phyloP scores from a whole-genome alignment of 106 monocot species.

The Cymbidium sinense region DNA sequence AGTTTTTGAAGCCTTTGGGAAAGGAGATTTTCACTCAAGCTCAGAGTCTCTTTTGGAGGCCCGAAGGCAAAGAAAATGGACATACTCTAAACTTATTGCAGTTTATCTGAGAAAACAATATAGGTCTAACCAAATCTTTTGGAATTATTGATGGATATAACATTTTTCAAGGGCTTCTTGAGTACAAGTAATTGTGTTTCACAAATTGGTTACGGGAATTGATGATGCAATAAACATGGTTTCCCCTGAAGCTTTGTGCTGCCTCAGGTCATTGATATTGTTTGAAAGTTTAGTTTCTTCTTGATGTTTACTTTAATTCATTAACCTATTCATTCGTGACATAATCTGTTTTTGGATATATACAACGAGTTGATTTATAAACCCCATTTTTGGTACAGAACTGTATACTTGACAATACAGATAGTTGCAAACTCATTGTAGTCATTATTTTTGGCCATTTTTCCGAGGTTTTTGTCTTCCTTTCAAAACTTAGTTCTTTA shows the following conservation, averaged over 20 bases:
- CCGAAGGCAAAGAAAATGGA: slow-evolving; percentile 30
- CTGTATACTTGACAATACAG: too few species aligned
- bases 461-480: too few species aligned
- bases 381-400: too few species aligned
- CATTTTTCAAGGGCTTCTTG: background rate
- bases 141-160: slow-evolving; percentile 68
- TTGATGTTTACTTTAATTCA: background rate
- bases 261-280: background rate
- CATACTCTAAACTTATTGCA: slow-evolving; percentile 54
- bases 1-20: slow-evolving; percentile 86
- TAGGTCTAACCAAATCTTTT: slow-evolving; percentile 82
- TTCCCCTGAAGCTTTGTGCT: background rate
- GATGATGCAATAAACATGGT: background rate
- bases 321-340: background rate
- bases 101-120: slow-evolving; percentile 57
- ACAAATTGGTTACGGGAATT: background rate
- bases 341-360: background rate
- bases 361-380: background rate
- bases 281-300: background rate
- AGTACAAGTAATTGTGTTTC: background rate
- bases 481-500: too few species aligned
- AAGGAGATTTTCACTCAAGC: slow-evolving; percentile 82
- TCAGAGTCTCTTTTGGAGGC: slow-evolving; percentile 66
- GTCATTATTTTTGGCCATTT: too few species aligned
- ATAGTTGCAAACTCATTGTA: too few species aligned